Conservation (phyloP, 805 yeast genomes). For the Suhomyces prunicola region DNA sequence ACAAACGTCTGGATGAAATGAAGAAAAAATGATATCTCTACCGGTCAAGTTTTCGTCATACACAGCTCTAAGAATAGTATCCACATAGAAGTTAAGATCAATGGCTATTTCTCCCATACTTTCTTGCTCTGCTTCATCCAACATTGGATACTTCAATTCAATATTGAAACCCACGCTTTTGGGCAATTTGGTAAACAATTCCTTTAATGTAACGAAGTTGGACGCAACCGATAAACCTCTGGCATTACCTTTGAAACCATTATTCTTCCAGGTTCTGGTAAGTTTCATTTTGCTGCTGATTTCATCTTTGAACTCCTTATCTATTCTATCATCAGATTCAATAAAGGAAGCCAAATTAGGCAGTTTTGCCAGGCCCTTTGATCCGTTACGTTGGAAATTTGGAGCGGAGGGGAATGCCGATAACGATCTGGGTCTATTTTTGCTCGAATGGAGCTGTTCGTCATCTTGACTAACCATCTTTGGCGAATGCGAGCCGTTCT, state of each 20-base stretch:
- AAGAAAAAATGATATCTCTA: slow-evolving; percentile 84
- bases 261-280: slow-evolving; percentile 83
- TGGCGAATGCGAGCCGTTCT: background rate
- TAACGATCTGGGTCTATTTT: slow-evolving; percentile 38
- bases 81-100: slow-evolving; percentile 85
- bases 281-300: slow-evolving; percentile 67
- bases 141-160: slow-evolving; percentile 93
- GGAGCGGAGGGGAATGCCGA: slow-evolving; percentile 34
- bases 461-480: slow-evolving; percentile 18
- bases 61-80: slow-evolving; percentile 75
- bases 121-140: slow-evolving; percentile 86
- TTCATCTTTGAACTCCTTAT: slow-evolving; percentile 37
- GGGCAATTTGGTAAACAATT: slow-evolving; percentile 79
- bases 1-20: slow-evolving; percentile 94
- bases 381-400: slow-evolving; percentile 16
- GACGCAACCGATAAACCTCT: slow-evolving; percentile 90
- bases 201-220: slow-evolving; percentile 83
- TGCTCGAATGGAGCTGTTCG: slow-evolving; percentile 27
- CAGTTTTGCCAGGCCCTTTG: slow-evolving; percentile 3
- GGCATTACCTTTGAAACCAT: slow-evolving; percentile 89
- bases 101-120: slow-evolving; percentile 81
- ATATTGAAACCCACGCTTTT: slow-evolving; percentile 86
- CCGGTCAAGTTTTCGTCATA: slow-evolving; percentile 72
- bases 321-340: slow-evolving; percentile 25
- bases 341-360: background rate